Evolutionary conservation across 1,284 basidiomycete genomes (phyloP).

Genomic region (Sporisorium iseilematis-ciliati): DNA sequence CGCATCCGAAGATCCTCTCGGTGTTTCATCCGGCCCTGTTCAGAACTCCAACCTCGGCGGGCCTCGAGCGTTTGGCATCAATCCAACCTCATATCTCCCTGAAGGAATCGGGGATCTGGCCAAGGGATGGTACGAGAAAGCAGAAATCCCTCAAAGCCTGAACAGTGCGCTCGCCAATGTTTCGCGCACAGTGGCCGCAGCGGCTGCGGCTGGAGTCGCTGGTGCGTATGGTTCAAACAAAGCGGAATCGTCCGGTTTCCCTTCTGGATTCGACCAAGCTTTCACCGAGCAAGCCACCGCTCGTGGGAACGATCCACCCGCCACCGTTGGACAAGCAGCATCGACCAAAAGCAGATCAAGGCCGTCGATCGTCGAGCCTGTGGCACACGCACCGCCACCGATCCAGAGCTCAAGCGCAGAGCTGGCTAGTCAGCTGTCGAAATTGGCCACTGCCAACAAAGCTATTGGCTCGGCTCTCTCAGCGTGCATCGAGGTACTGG

Average conservation of each 20-base stretch:
- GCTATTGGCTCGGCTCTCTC: conserved; percentile 49
- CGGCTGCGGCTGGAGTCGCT: conserved; percentile 31
- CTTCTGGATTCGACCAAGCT: conserved; percentile 41
- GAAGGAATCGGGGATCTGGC: conserved; percentile 60
- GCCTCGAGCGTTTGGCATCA: conserved; percentile 36
- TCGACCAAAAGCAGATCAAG: conserved; percentile 6
- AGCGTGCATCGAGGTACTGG: conserved; percentile 38
- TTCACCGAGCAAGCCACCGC: conserved; percentile 26
- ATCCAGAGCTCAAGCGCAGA: conserved; percentile 15
- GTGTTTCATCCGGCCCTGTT: conserved; percentile 6
- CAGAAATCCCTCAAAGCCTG: conserved; percentile 48
- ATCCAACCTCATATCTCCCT: conserved; percentile 48
- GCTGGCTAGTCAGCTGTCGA: conserved; percentile 20
- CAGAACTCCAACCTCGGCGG: conserved; percentile 10
- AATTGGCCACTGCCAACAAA: conserved; percentile 44
- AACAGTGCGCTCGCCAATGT: conserved; percentile 54
- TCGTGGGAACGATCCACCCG: conserved; percentile 10
- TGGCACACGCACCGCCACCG: neutral
- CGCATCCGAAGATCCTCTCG: conserved; percentile 19
- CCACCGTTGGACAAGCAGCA: conserved; percentile 29
- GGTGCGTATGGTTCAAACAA: conserved; percentile 26
- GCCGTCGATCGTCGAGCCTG: conserved; percentile 5
- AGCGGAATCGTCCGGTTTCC: conserved; percentile 35
- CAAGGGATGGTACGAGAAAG: conserved; percentile 58
- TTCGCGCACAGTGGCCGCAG: conserved; percentile 50